phyloP scores from a whole-genome alignment of 2,329 filamentous ascomycete species.

The Lojkania enalia region DNA sequence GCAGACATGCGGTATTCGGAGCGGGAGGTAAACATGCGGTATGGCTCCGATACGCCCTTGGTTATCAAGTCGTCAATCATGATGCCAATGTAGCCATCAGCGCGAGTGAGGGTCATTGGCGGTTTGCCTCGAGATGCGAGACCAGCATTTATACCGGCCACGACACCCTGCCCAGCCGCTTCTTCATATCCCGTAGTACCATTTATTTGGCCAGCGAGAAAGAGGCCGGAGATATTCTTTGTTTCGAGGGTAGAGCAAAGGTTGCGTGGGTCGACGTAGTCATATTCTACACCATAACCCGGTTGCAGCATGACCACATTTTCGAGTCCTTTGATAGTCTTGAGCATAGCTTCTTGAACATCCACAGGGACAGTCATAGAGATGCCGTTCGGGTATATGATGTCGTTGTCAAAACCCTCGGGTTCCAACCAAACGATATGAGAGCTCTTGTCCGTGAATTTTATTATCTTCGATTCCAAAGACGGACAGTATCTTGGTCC shows the following conservation, averaged over 20 bases:
- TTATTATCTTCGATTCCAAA: conserved; percentile 88
- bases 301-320: conserved; percentile 90
- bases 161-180: conserved; percentile 87
- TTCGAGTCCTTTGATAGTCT: conserved; percentile 84
- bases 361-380: conserved; percentile 95
- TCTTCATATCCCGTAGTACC: conserved; percentile 98
- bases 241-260: conserved; percentile 90
- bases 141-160: conserved; percentile 93
- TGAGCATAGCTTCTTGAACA: conserved; percentile 82
- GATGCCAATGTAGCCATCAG: conserved; percentile 95
- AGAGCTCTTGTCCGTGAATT: conserved; percentile 75
- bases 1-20: conserved; percentile 94
- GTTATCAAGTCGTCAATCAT: conserved; percentile 98
- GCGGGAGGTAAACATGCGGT: conserved; percentile 96
- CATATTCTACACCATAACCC: conserved; percentile 97
- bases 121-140: conserved; percentile 69
- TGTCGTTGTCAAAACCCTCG: conserved; percentile 85
- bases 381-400: conserved; percentile 95
- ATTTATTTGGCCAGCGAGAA: conserved; percentile 95
- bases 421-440: conserved; percentile 98
- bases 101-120: conserved; percentile 71
- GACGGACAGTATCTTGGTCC: conserved; percentile 96
- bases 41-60: conserved; percentile 95
- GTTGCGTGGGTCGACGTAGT: conserved; percentile 93
- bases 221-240: conserved; percentile 85